Percentiles rank a stretch among this genome's conserved stretches.
These are phyloP conservation scores for Spraguea lophii DNA, from an alignment of 371 early-diverging fungal genomes.

Conservation along the genomic window DNA sequence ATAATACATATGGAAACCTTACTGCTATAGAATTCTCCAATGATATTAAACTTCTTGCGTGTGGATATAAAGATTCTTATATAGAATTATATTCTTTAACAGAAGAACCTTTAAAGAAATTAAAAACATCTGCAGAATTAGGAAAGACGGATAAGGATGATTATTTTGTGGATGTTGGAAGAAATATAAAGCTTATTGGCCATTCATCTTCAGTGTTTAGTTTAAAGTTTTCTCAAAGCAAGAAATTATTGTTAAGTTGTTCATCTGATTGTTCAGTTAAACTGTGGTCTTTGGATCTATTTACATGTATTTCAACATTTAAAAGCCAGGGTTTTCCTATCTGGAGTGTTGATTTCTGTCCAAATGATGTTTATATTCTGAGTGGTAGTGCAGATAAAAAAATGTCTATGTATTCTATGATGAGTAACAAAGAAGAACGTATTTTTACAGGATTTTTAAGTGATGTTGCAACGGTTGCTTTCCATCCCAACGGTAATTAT, in stretches of 20 bases:
- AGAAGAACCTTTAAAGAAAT: slow-evolving; percentile 30
- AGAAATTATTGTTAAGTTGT: slow-evolving; percentile 63
- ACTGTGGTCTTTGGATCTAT: slow-evolving; percentile 76
- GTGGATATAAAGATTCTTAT: slow-evolving; percentile 42
- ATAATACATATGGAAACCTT: slow-evolving; percentile 61
- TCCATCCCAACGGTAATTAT: slow-evolving; percentile 93
- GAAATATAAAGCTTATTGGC: slow-evolving; percentile 54
- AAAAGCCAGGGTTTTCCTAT: slow-evolving; percentile 90
- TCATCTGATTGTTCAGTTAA: slow-evolving; percentile 85
- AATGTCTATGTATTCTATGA: slow-evolving; percentile 78
- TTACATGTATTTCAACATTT: slow-evolving; percentile 66
- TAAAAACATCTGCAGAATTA: slow-evolving; percentile 36
- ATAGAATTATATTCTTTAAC: slow-evolving; percentile 45
- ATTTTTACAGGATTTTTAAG: slow-evolving; percentile 86
- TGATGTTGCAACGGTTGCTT: slow-evolving; percentile 75
- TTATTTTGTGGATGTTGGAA: slow-evolving; percentile 32
- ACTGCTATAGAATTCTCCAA: slow-evolving; percentile 39
- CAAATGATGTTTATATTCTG: slow-evolving; percentile 77
- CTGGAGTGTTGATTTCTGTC: slow-evolving; percentile 74
- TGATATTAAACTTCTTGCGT: slow-evolving; percentile 40
- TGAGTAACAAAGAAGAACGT: slow-evolving; percentile 73
- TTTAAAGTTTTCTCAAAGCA: slow-evolving; percentile 64
- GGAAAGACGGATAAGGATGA: slow-evolving; percentile 40
- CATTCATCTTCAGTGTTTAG: slow-evolving; percentile 88
- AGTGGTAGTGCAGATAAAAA: slow-evolving; percentile 83